Evolutionary conservation across 176 grass and related monocot genomes (phyloP).

Genomic region (Oryza glumipatula): DNA sequence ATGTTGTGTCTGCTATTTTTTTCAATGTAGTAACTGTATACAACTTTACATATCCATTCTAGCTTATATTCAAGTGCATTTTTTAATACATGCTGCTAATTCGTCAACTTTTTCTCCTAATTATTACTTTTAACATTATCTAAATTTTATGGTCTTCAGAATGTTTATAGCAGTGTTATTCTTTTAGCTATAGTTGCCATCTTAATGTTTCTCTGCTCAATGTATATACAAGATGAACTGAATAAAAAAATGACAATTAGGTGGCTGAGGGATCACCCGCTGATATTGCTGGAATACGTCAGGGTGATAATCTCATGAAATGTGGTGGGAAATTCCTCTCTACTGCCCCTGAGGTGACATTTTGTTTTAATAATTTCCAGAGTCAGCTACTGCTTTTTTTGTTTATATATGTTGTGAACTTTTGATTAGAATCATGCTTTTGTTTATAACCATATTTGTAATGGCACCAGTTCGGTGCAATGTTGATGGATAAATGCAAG

Average conservation of each 20-base stretch:
- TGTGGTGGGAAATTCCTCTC: not conserved
- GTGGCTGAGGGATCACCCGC: slow-evolving; percentile 26
- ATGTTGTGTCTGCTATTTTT: not conserved
- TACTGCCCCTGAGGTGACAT: not conserved
- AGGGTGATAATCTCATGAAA: slow-evolving; percentile 6
- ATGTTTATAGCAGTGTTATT: too few relatives aligned
- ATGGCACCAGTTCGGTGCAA: not conserved
- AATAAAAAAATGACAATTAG: not conserved
- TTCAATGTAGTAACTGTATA: too few relatives aligned
- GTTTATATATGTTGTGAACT: too few relatives aligned
- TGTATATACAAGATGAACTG: not conserved
- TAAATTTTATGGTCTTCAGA: too few relatives aligned
- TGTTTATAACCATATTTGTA: not conserved
- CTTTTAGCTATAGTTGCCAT: too few relatives aligned
- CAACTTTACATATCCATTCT: too few relatives aligned
- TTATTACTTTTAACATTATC: too few relatives aligned
- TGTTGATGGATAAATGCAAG: slow-evolving; percentile 22
- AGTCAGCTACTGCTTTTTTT: too few relatives aligned
- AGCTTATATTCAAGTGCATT: too few relatives aligned
- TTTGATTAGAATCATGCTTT: too few relatives aligned
- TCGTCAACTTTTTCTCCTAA: too few relatives aligned
- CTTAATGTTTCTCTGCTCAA: not conserved
- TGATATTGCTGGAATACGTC: not conserved
- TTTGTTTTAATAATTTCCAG: not conserved
- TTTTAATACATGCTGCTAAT: too few relatives aligned